phyloP scores from a whole-genome alignment of 2,329 filamentous ascomycete species.

The Fusarium armeniacum region DNA sequence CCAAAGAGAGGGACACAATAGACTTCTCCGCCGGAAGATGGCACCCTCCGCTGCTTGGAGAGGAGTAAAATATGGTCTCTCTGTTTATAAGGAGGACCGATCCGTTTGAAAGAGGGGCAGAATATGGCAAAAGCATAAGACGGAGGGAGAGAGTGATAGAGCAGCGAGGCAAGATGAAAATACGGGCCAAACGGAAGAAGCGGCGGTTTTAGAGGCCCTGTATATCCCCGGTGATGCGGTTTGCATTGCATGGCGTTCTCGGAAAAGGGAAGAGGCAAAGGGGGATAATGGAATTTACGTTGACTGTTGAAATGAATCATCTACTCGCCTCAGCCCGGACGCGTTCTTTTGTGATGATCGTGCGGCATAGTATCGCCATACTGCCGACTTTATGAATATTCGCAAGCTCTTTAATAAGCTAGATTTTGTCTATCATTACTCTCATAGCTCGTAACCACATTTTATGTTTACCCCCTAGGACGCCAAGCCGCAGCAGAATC shows the following conservation, averaged over 20 bases:
- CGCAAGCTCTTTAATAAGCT: slow-evolving; percentile 17
- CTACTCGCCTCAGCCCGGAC: slow-evolving; percentile 35
- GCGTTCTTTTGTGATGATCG: slow-evolving; percentile 16
- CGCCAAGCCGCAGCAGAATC: neutral
- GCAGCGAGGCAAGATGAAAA: slow-evolving; percentile 37
- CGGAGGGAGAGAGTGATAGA: slow-evolving; percentile 32
- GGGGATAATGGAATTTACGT: slow-evolving; percentile 53
- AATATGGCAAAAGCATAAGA: slow-evolving; percentile 34
- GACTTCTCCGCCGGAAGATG: slow-evolving; percentile 31
- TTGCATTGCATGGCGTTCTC: slow-evolving; percentile 59
- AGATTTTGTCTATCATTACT: slow-evolving; percentile 33
- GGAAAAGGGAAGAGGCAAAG: slow-evolving; percentile 52
- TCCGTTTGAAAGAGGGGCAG: slow-evolving; percentile 23
- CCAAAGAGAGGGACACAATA: slow-evolving; percentile 26
- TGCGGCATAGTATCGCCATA: neutral
- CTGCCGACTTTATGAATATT: neutral
- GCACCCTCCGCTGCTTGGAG: slow-evolving; percentile 43
- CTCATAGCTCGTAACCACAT: slow-evolving; percentile 41
- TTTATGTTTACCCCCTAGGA: slow-evolving; percentile 10
- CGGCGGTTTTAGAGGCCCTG: slow-evolving; percentile 44
- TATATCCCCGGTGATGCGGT: slow-evolving; percentile 56
- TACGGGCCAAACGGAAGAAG: slow-evolving; percentile 36
- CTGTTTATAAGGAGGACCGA: slow-evolving; percentile 21
- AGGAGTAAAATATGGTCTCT: slow-evolving; percentile 7
- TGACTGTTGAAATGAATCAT: slow-evolving; percentile 52